These are phyloP conservation scores for Neonectria hederae DNA, from an alignment of 2,329 filamentous ascomycete species.

Conservation along the genomic window DNA sequence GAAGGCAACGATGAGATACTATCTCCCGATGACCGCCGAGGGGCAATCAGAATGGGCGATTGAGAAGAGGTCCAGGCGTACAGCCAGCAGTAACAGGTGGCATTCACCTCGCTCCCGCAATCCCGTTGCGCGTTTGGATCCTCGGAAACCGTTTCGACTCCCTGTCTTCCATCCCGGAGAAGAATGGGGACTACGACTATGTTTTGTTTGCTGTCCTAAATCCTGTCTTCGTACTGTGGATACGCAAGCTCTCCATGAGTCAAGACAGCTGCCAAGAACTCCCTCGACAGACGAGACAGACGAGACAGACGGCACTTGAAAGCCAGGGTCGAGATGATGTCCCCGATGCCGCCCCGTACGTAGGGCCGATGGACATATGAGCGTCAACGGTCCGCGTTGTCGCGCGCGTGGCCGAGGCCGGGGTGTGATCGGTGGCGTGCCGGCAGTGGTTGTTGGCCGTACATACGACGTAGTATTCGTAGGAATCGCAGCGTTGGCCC, in stretches of 20 bases:
- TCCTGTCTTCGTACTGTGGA: conserved; percentile 27
- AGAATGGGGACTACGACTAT: conserved; percentile 15
- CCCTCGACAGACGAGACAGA: conserved; percentile 7
- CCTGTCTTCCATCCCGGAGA: conserved; percentile 18
- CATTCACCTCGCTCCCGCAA: conserved; percentile 22
- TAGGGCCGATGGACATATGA: conserved; percentile 27
- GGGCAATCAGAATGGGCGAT: conserved; percentile 15
- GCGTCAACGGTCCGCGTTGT: conserved; percentile 20
- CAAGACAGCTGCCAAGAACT: conserved; percentile 26
- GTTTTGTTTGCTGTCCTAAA: conserved; percentile 20
- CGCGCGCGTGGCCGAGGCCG: conserved; percentile 10
- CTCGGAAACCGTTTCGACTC: conserved; percentile 27
- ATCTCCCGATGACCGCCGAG: conserved; percentile 15
- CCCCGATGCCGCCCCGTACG: conserved; percentile 17
- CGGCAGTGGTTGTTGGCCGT: conserved; percentile 7
- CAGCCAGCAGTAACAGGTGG: conserved; percentile 16
- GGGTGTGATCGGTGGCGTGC: conserved; percentile 6
- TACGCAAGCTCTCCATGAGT: conserved; percentile 21
- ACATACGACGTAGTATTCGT: not conserved
- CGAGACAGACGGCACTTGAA: conserved; percentile 32
- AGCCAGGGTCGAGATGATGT: conserved; percentile 25
- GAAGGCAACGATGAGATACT: conserved; percentile 10
- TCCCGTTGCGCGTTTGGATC: conserved; percentile 22
- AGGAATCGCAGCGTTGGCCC: not conserved
- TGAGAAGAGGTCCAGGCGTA: conserved; percentile 19